Conservation (phyloP, 495 filamentous ascomycete genomes). For the Penicillium paxilli region DNA sequence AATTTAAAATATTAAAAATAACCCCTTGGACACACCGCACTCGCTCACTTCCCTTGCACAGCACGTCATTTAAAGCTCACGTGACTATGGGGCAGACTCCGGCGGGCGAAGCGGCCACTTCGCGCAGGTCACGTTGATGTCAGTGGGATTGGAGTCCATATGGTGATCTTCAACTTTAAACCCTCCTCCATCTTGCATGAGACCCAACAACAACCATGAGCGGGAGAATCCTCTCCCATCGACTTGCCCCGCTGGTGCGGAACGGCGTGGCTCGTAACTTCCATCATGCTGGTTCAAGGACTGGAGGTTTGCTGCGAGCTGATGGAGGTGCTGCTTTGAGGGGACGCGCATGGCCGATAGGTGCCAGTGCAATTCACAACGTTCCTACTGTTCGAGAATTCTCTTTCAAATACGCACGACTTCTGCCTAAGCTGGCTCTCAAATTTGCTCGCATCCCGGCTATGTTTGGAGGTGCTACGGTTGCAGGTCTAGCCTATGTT, state of each 20-base stretch:
- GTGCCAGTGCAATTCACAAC: conserved; percentile 72
- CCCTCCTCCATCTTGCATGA: conserved; percentile 32
- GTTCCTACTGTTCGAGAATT: conserved; percentile 79
- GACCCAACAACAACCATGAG: conserved; percentile 61
- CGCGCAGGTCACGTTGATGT: conserved; percentile 43
- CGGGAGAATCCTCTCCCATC: conserved; percentile 75
- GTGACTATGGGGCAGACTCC: conserved; percentile 35
- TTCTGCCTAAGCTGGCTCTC: conserved; percentile 83
- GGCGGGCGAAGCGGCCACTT: conserved; percentile 35
- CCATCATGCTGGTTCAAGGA: conserved; percentile 57
- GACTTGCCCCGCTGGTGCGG: conserved; percentile 65
- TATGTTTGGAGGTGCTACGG: conserved; percentile 82
- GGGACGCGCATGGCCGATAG: conserved; percentile 70
- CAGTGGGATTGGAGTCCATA: conserved; percentile 24
- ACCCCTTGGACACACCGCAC: conserved; percentile 8
- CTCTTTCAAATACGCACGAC: conserved; percentile 68
- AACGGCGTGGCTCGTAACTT: conserved; percentile 65
- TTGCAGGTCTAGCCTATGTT: conserved; percentile 85
- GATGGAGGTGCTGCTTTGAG: conserved; percentile 61
- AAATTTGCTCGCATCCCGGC: conserved; percentile 88
- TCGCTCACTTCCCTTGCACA: conserved; percentile 30
- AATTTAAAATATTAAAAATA: conserved; percentile 3
- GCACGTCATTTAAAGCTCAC: conserved; percentile 38
- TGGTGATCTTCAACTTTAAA: conserved; percentile 14
- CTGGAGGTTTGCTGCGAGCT: conserved; percentile 69